phyloP scores from a whole-genome alignment of 306 rosid species.

The Dryas octopetala region DNA sequence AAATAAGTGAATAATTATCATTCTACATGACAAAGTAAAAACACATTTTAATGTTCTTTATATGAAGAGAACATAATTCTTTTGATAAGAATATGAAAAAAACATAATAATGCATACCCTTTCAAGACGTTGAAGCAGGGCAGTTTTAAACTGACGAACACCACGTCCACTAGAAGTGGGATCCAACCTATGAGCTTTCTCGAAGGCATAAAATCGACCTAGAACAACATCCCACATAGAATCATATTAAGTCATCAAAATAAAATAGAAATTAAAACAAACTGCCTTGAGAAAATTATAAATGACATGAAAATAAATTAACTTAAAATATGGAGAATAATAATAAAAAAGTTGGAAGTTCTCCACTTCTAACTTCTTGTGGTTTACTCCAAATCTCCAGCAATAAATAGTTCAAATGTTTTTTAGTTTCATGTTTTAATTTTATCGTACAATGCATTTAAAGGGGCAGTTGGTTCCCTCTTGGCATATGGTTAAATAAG shows the following conservation, averaged over 20 bases:
- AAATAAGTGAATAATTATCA: not conserved
- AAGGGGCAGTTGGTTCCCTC: not conserved
- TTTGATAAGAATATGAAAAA: not conserved
- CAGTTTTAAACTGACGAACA: constrained; percentile 95
- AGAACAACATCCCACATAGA: constrained; percentile 17
- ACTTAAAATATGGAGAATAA: not conserved
- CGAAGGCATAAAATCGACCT: constrained; percentile 98
- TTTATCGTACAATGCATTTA: not conserved
- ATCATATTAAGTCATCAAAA: not conserved
- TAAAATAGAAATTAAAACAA: constrained; percentile 8
- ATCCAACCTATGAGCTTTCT: constrained; percentile 97
- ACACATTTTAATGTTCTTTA: not conserved
- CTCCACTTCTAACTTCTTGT: not conserved
- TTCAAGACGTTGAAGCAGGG: constrained; percentile 95
- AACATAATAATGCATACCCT: constrained; percentile 50
- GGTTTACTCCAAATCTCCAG: not conserved
- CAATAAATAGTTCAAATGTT: not conserved
- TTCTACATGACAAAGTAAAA: not conserved
- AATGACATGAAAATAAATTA: not conserved
- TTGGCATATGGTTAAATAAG: not conserved
- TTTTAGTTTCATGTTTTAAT: not conserved
- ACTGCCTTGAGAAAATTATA: not conserved
- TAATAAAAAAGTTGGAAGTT: not conserved
- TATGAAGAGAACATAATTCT: not conserved
- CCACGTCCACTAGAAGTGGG: constrained; percentile 98